These are phyloP conservation scores for Suhomyces choctaworum DNA, from an alignment of 1,139 yeast genomes.

Conservation along the genomic window DNA sequence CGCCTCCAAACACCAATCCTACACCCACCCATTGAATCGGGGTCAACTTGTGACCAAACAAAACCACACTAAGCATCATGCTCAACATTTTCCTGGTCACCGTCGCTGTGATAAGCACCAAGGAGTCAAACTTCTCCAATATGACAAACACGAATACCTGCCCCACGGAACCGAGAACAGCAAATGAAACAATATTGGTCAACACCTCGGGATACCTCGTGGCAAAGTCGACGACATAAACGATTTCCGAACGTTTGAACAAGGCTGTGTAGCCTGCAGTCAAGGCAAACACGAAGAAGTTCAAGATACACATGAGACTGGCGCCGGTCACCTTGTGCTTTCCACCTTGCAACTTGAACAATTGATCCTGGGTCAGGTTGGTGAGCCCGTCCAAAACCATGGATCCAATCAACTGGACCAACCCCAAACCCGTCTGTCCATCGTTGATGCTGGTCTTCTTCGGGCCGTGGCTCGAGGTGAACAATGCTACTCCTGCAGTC, in stretches of 20 bases:
- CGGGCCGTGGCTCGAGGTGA: slow-evolving; percentile 54
- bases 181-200: slow-evolving; percentile 63
- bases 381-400: slow-evolving; percentile 87
- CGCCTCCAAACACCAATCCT: slow-evolving; percentile 76
- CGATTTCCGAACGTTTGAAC: slow-evolving; percentile 48
- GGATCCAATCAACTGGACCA: slow-evolving; percentile 57
- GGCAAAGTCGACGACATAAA: slow-evolving; percentile 50
- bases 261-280: slow-evolving; percentile 43
- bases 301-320: slow-evolving; percentile 81
- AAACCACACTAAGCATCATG: slow-evolving; percentile 82
- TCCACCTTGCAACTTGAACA: slow-evolving; percentile 47
- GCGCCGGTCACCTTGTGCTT: slow-evolving; percentile 58
- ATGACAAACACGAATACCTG: slow-evolving; percentile 89
- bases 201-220: slow-evolving; percentile 50
- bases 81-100: slow-evolving; percentile 96
- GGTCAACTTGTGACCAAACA: slow-evolving; percentile 75
- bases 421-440: slow-evolving; percentile 54
- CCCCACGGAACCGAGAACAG: slow-evolving; percentile 84
- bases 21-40: slow-evolving; percentile 78
- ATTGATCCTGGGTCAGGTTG: slow-evolving; percentile 87
- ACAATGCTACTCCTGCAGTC: slow-evolving; percentile 77
- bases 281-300: slow-evolving; percentile 52
- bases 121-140: slow-evolving; percentile 78
- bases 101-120: slow-evolving; percentile 85
- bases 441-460: slow-evolving; percentile 33